phyloP scores from a whole-genome alignment of 495 filamentous ascomycete species.

The Penicillium verhagenii region DNA sequence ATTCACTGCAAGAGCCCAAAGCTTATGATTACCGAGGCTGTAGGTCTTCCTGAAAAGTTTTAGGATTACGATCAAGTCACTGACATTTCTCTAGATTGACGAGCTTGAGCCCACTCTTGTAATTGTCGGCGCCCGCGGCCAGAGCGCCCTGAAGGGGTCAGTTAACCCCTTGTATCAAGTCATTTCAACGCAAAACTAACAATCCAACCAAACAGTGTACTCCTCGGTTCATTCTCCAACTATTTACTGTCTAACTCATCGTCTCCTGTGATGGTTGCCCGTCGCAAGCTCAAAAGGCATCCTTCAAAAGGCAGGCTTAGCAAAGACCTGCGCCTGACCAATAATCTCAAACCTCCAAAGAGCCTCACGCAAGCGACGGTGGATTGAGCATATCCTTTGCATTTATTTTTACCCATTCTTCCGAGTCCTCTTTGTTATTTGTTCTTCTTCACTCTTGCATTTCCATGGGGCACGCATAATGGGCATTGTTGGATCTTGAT shows the following conservation, averaged over 20 bases:
- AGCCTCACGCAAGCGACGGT: conserved; percentile 65
- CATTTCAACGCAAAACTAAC: conserved; percentile 4
- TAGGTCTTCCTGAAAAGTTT: conserved; percentile 31
- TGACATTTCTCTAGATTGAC: conserved; percentile 64
- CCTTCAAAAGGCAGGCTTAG: conserved; percentile 58
- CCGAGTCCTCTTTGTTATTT: no score
- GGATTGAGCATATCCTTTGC: conserved; percentile 45
- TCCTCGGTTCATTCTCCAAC: conserved; percentile 94
- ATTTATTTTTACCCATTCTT: no score
- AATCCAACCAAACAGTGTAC: conserved; percentile 55
- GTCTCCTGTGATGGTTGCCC: conserved; percentile 92
- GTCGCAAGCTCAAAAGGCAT: conserved; percentile 75
- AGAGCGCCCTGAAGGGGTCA: conserved; percentile 91
- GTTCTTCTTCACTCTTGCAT: conserved; percentile 3
- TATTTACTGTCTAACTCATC: conserved; percentile 95
- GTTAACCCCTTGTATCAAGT: conserved; percentile 17
- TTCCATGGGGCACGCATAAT: conserved; percentile 4
- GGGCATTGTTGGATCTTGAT: conserved; percentile 1
- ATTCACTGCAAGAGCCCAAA: conserved; percentile 97
- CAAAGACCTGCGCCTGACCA: conserved; percentile 60
- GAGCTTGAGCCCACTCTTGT: conserved; percentile 88
- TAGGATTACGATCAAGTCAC: conserved; percentile 9
- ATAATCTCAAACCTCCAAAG: conserved; percentile 66
- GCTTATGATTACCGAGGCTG: conserved; percentile 78
- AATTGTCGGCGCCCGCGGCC: conserved; percentile 84